Conservation (phyloP, 768 basidiomycete species). For the Suillus subalutaceus region DNA sequence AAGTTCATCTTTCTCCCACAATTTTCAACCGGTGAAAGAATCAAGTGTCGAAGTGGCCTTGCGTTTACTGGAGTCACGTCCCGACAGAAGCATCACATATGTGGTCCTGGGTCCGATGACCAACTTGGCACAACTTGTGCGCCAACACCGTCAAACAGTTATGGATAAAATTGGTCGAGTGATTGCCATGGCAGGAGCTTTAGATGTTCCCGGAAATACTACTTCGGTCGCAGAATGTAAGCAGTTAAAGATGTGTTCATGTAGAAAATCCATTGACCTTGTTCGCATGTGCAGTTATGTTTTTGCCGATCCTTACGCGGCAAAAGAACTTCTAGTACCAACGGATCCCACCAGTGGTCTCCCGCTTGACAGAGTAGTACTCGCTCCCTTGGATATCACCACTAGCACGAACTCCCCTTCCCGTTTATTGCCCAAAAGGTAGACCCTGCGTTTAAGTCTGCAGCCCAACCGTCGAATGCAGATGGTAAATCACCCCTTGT, state of each 20-base stretch:
- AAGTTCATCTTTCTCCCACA: constrained; percentile 36
- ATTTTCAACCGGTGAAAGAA: constrained; percentile 48
- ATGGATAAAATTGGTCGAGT: constrained; percentile 68
- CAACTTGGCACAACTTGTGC: constrained; percentile 72
- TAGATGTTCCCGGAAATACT: constrained; percentile 91
- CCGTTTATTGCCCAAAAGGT: constrained; percentile 56
- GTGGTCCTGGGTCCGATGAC: constrained; percentile 79
- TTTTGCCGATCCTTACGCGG: constrained; percentile 87
- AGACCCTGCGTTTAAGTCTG: constrained; percentile 61
- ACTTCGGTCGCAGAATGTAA: constrained; percentile 83
- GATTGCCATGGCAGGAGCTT: constrained; percentile 90
- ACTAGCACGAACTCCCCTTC: constrained; percentile 77
- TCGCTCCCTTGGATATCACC: constrained; percentile 83
- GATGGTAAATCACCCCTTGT: constrained; percentile 58
- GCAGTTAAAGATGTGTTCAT: constrained; percentile 23
- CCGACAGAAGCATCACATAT: constrained; percentile 64
- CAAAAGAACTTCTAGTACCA: constrained; percentile 63
- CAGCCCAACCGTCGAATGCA: constrained; percentile 48
- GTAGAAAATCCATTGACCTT: constrained; percentile 7
- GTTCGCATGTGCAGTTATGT: constrained; percentile 58
- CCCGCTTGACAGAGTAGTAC: constrained; percentile 66
- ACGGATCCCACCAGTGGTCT: constrained; percentile 42
- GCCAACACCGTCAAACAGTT: constrained; percentile 54
- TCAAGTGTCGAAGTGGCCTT: constrained; percentile 57
- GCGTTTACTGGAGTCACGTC: constrained; percentile 53